These are phyloP conservation scores for Anisodus acutangulus DNA, from an alignment of 257 asterid genomes.

Conservation along the genomic window DNA sequence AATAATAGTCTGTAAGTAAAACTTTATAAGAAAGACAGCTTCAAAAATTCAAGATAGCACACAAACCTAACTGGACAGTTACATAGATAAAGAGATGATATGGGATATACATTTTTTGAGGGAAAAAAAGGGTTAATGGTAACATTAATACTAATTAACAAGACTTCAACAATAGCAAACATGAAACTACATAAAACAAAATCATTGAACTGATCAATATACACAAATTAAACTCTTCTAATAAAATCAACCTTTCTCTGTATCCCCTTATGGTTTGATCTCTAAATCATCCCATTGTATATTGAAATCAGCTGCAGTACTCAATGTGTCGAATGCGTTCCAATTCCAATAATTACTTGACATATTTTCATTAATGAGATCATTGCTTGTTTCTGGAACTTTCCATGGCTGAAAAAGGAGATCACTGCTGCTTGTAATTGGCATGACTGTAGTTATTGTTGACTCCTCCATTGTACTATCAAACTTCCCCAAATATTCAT, in stretches of 20 bases:
- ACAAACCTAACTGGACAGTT: background rate
- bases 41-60: background rate
- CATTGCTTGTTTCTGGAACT: slow-evolving; percentile 38
- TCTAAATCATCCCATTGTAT: slow-evolving; percentile 49
- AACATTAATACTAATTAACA: background rate
- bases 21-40: background rate
- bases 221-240: background rate
- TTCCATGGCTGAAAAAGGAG: slow-evolving; percentile 47
- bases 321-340: slow-evolving; percentile 45
- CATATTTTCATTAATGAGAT: slow-evolving; percentile 29
- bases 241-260: background rate
- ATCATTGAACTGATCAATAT: slow-evolving; percentile 17
- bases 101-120: background rate
- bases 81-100: background rate
- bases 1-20: background rate
- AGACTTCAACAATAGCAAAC: background rate
- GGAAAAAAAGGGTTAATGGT: background rate
- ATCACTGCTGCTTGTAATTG: slow-evolving; percentile 35
- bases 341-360: slow-evolving; percentile 45
- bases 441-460: slow-evolving; percentile 45
- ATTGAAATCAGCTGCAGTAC: slow-evolving; percentile 51
- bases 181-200: slow-evolving; percentile 1
- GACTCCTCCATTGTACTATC: slow-evolving; percentile 52
- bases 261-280: slow-evolving; percentile 37
- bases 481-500: slow-evolving; percentile 40